Conservation (phyloP, 139 green algal species). For the Chlorella sp. region DNA sequence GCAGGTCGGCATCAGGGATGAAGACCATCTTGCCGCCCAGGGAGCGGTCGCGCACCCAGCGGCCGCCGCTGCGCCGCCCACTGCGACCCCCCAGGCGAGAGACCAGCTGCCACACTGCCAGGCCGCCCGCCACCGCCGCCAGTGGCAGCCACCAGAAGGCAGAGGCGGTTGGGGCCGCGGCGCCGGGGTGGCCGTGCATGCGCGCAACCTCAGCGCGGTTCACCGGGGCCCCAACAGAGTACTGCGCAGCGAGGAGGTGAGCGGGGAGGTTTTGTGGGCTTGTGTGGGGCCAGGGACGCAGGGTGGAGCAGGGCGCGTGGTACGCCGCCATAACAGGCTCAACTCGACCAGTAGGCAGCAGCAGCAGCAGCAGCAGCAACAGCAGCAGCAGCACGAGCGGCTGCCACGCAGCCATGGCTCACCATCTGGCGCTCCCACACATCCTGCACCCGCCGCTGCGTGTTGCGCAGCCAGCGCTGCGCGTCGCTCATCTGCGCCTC, state of each 20-base stretch:
- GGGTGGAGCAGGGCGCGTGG: too few relatives aligned
- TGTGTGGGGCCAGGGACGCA: too few relatives aligned
- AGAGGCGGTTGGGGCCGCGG: not conserved
- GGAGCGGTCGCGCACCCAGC: slow-evolving; percentile 56
- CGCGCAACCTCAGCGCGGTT: too few relatives aligned
- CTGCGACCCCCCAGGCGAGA: not conserved
- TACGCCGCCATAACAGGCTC: too few relatives aligned
- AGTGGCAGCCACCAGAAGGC: slow-evolving; percentile 7
- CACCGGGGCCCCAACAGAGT: slow-evolving; percentile 1
- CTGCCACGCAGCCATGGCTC: too few relatives aligned
- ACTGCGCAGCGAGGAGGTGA: too few relatives aligned
- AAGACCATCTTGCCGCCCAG: slow-evolving; percentile 59
- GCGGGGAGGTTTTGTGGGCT: too few relatives aligned
- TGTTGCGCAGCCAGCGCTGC: not conserved
- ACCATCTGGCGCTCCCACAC: not conserved
- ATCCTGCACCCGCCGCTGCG: not conserved
- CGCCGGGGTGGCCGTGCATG: not conserved
- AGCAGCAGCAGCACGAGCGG: not conserved
- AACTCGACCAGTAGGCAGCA: too few relatives aligned
- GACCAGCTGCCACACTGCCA: not conserved
- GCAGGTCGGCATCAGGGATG: slow-evolving; percentile 8
- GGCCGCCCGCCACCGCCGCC: not conserved
- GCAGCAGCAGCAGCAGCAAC: not conserved
- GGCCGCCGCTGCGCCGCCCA: slow-evolving; percentile 7
- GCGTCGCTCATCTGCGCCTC: not conserved